Base-by-base conservation (phyloP, 2,329 filamentous ascomycete species). In the Ceratocystis diversiconidia region DNA sequence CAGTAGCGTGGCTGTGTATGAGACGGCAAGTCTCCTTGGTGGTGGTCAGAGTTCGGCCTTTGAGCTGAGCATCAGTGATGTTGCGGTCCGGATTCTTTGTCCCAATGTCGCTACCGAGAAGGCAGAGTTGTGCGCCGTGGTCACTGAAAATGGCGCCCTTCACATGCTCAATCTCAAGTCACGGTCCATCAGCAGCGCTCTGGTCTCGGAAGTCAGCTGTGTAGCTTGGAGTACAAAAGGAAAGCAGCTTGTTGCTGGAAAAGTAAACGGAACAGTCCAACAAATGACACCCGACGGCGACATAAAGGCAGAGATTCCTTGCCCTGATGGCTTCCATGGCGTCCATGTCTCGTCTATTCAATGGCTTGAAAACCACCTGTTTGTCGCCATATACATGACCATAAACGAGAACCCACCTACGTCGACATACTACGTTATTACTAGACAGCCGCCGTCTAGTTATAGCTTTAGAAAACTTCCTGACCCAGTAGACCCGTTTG, bases 201-300 rank as follows among this genome's bases (percentile, higher is more conserved):
- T 95, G 69, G 89, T 86, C 71, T 79, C 82, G 32, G 86, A 88
- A 61, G 92, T 95, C 32, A 91, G 86, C 72, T 94, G 88, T 71
- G 82, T 90, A 5, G 87, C 89, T 65, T 99, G 95, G 94, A 99
- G 94, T 74, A 87, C 85, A 68, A 90, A 87, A 73, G 94, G 94
- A 60, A 99, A 96, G 74, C 92, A 97, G 73, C 79, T 99, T 55
- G 86, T 95, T 57, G 92, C 90, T 70, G 94, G 95, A 17, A 79
- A 94, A 70, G 85, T 80, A 5, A 85, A 96, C 75, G 94, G 94
- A 66, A 86, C 85, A 12, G 85, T 88, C 63, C 82, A 83, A 65
- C 92, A 96, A 74, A 87, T 97, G 82, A 90, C 89, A 6, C 89
- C 88, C 0, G 84, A 90, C 70, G 92, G 92, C 60, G 82, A 82